Base-by-base conservation (phyloP, 345 rosid genomes). In the Melaleuca quinquenervia region DNA sequence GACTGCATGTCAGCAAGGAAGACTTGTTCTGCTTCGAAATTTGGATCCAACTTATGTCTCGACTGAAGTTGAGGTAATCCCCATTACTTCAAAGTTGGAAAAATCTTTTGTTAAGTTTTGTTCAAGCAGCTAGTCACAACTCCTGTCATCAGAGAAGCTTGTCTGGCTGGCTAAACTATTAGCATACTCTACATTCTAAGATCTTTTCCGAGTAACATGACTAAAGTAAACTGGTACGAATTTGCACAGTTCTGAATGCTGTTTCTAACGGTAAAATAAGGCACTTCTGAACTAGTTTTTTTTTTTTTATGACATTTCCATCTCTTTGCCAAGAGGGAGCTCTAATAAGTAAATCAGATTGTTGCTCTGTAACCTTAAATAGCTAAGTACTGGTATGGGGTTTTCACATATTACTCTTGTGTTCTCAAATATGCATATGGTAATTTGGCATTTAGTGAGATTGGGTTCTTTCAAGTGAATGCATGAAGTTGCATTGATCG, bases 21-120 rank as follows among this genome's bases (percentile, higher is more conserved):
- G 62, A 50, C 92, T 96, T 86, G 94, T 97, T 86, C 85, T 96
- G 78, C 95, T 96, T 85, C 95, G 84, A 84, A 96, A 96, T 90
- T 87, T 97, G 93, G 96, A 91, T 90, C 96, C 96, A 82, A 85
- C 92, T 62, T 96, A 84, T 88, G 92, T 94, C 75, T 91, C 96
- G 78, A 84, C 83, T 5, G 97, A 94, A 86, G 96, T 96, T 53
- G 93, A 95, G 97, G 99, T 97, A 93, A 86, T 82, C 22, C 70
- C 36, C 54, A 41, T 11, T 27, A 64, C 11, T 49, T 49, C 80
- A 24, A 52, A 70, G 41, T 62, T 50, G 82, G 41, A 36, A 70
- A 70, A 70, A 32, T 22, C 8, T 36, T 70, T 70, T 7, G 24
- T 36, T 9, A 3, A 70, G 80, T 36, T 70, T 70, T 22, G 26